Evolutionary conservation across 2,329 filamentous ascomycete genomes (phyloP), one percentile per base, ranked within the genome.

Genomic region (Cercospora zeae-maydis): DNA sequence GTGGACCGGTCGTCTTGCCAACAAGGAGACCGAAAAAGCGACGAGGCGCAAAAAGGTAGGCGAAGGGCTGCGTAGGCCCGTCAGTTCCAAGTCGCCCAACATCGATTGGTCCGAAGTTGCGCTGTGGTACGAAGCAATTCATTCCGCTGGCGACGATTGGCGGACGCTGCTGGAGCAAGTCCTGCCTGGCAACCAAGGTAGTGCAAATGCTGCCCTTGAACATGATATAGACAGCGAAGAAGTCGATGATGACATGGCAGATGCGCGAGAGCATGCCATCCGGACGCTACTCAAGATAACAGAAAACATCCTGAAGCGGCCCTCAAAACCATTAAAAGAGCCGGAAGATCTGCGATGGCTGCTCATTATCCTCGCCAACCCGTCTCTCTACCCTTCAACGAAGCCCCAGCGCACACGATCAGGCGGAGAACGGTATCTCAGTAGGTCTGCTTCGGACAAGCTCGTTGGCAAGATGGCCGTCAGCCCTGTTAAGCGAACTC

Each of bases 301-400:
- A 0, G 93, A 96, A 74, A 87, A 84, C 69, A 77, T 96, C 7
- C 80, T 96, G 19, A 96, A 93, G 75, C 84, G 92, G 16, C 92
- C 93, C 0, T 87, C 90, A 1, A 84, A 88, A 33, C 84, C 85
- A 5, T 75, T 96, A 56, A 83, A 81, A 53, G 84, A 86, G 27
- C 86, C 90, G 0, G 84, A 88, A 64, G 87, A 96, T 69, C 79
- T 90, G 39, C 84, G 92, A 5, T 95, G 93, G 74, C 79, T 96
- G 16, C 79, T 96, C 14, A 86, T 96, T 33, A 79, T 96, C 24
- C 76, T 95, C 37, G 86, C 86, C 16, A 96, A 96, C 73, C 93
- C 93, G 4, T 80, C 93, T 2, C 75, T 97, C 8, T 84, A 88
- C 65, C 78, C 82, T n/a, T 67, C 70, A 2, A 52, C 58, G 11